Percentiles rank a stretch among this genome's conserved stretches.
Conservation (phyloP, 163 green algal species). For the Prototheca wickerhamii region DNA sequence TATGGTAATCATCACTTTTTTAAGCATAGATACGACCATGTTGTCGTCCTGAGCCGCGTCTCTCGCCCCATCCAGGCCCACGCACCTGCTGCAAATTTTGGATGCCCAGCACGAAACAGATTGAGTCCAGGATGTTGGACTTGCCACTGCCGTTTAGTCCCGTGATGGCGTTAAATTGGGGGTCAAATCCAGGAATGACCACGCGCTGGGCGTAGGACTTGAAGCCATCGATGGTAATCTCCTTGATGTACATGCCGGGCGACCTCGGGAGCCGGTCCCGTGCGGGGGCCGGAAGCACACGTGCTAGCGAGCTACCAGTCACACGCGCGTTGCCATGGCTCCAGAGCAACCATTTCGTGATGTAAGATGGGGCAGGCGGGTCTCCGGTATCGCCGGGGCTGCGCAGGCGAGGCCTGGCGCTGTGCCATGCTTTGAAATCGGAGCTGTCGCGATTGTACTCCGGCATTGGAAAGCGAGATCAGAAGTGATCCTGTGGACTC, state of each 20-base stretch:
- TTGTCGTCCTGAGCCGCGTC: background rate
- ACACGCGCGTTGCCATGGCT: no score
- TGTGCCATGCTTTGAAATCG: no score
- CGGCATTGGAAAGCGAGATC: no score
- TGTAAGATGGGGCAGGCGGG: no score
- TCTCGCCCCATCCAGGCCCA: background rate
- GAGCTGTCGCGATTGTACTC: no score
- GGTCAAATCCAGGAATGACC: conserved; percentile 80
- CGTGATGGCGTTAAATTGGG: conserved; percentile 98
- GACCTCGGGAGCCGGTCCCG: no score
- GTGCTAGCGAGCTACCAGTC: no score
- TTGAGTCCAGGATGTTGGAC: conserved; percentile 98
- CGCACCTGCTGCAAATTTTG: conserved; percentile 84
- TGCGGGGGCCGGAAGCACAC: no score
- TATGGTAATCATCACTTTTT: background rate
- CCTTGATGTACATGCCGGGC: conserved; percentile 18
- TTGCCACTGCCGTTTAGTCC: conserved; percentile 97
- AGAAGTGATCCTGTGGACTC: no score
- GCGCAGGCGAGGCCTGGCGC: no score
- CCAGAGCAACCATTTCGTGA: no score
- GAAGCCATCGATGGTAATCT: conserved; percentile 62
- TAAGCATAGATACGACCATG: background rate
- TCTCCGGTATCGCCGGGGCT: no score
- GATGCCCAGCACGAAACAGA: conserved; percentile 98
- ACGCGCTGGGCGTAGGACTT: conserved; percentile 95